Evolutionary conservation across 805 yeast genomes (phyloP).

Genomic region (Martiniozyma abietophila): DNA sequence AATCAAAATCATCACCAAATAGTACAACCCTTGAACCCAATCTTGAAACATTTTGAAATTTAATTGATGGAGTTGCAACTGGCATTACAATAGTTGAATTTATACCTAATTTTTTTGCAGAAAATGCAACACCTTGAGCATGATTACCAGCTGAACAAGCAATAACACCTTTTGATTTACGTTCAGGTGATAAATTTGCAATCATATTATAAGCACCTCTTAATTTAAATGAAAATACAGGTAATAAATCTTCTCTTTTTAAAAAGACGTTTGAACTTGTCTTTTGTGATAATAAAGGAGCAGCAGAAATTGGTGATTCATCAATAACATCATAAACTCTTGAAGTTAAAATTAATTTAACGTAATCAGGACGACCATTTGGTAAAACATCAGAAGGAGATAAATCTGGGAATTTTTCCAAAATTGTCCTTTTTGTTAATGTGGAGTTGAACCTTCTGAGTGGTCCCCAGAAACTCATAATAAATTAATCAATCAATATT

Average conservation of each 20-base stretch:
- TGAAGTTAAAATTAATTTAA: constrained; percentile 82
- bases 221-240: constrained; percentile 91
- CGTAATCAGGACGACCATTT: constrained; percentile 81
- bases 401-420: constrained; percentile 37
- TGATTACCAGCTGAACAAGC: constrained; percentile 99
- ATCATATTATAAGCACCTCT: constrained; percentile 98
- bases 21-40: constrained; percentile 91
- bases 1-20: constrained; percentile 88
- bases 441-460: constrained; percentile 5
- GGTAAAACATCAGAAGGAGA: constrained; percentile 41
- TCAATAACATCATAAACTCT: constrained; percentile 91
- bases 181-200: constrained; percentile 65
- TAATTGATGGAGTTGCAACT: constrained; percentile 90
- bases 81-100: constrained; percentile 99
- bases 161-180: constrained; percentile 76
- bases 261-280: constrained; percentile 67
- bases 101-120: constrained; percentile 75
- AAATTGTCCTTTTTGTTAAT: neutral
- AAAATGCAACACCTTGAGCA: constrained; percentile 97
- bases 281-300: constrained; percentile 63
- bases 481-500: no score
- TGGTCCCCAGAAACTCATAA: no score
- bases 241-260: constrained; percentile 88
- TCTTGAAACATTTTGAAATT: constrained; percentile 83
- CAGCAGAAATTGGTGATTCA: constrained; percentile 78